Base-by-base conservation (phyloP, 2,329 filamentous ascomycete genomes). In the Neophaeococcomyces mojaviensis region DNA sequence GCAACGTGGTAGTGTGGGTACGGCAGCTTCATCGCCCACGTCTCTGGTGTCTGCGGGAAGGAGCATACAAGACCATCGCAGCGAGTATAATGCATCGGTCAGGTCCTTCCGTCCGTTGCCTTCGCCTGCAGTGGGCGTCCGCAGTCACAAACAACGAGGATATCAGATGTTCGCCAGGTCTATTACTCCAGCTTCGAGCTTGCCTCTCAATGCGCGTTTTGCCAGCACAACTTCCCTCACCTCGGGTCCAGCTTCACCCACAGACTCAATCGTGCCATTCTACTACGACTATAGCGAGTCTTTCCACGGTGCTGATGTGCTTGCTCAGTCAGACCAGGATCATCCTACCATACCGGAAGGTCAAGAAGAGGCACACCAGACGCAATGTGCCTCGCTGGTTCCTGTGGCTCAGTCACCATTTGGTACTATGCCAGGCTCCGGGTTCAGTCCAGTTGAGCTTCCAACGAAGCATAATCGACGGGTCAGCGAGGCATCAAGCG, bases 231-330 rank as follows among this genome's bases (percentile, higher is more conserved):
- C 5, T 15, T 43, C 18, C 16, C 19, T 34, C 6, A n/a, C n/a
- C 16, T 43, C 30, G 6, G 30, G 13, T 7, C 40, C 30, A 3
- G 20, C 40, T 4, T 57, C 56, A 3, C 48, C 51, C 9, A 56
- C 56, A 8, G 53, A 46, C 26, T 58, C 53, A 10, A 52, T 49
- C 6, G 44, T 42, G 4, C 54, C 56, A 42, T 48, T 47, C 15
- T 58, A 57, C 33, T 58, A 57, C 48, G 56, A 58, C 40, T 58
- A 58, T 37, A 55, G 55, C 9, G 56, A 58, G 39, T 55, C 51
- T 2, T 58, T 55, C 42, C 13, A 51, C 6, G 43, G 49, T 35
- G 9, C 41, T 30, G 26, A 16, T 2, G 34, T 32, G 15, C 46
- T 40, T 36, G 19, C 45, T 18, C 46, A 43, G 24, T 48, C 50